A percentile compares a stretch with the other conserved stretches of the same genome.
phyloP scores from a whole-genome alignment of 148 eudicot species.

The Persicaria maculosa region DNA sequence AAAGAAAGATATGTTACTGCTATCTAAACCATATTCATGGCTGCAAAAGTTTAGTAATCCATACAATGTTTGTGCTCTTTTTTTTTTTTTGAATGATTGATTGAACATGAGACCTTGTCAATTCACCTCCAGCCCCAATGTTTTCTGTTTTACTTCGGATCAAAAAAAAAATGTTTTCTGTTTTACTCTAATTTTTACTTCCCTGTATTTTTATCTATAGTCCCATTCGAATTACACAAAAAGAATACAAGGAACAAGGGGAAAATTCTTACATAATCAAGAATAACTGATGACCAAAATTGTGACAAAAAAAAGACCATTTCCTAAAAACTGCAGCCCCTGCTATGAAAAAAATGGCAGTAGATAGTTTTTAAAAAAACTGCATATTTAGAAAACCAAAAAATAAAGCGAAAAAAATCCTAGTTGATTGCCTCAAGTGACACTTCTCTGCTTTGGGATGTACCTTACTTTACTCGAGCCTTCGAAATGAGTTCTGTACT shows the following conservation, averaged over 20 bases:
- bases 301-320: background rate
- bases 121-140: too few species aligned
- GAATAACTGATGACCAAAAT: background rate
- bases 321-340: constrained; percentile 4
- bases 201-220: background rate
- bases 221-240: background rate
- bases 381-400: constrained; percentile 26
- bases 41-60: too few species aligned
- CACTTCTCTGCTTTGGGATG: constrained; percentile 41
- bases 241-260: background rate
- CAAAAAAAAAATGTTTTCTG: background rate
- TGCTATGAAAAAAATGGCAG: background rate
- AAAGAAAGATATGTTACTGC: too few species aligned
- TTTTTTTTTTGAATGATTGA: too few species aligned
- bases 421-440: constrained; percentile 14
- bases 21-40: too few species aligned
- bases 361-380: constrained; percentile 14
- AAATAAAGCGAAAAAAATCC: background rate
- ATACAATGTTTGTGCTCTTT: too few species aligned
- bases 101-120: too few species aligned
- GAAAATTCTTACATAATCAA: constrained; percentile 1
- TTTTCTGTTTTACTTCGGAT: too few species aligned
- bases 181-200: background rate
- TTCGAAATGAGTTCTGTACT: constrained; percentile 32
- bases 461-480: constrained; percentile 44